Evolutionary conservation across 1,139 yeast species (phyloP).

Genomic region (Yamadazyma triangularis): DNA sequence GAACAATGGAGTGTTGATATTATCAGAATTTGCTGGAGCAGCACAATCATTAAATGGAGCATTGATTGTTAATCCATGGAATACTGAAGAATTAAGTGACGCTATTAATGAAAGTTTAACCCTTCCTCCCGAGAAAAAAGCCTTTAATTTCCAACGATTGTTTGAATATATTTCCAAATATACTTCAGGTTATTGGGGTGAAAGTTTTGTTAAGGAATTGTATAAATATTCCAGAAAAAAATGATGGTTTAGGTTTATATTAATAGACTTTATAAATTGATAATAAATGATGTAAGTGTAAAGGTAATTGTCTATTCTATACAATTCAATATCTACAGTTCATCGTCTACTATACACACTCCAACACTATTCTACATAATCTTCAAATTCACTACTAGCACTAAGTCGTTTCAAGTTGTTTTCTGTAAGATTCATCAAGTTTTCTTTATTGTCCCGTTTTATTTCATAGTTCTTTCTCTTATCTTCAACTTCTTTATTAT

Average conservation of each 20-base stretch:
- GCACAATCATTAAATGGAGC: constrained; percentile 96
- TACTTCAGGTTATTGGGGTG: constrained; percentile 97
- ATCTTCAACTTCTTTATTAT: constrained; percentile 10
- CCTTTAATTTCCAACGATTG: constrained; percentile 73
- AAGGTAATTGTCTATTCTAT: no score
- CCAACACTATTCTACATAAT: constrained; percentile 29
- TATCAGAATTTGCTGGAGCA: constrained; percentile 98
- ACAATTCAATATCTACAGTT: no score
- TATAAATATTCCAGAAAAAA: constrained; percentile 35
- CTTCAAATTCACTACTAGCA: constrained; percentile 16
- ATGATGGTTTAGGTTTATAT: no score
- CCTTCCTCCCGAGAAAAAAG: constrained; percentile 73
- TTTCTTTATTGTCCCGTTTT: constrained; percentile 15
- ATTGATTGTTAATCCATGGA: constrained; percentile 95
- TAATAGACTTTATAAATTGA: no score
- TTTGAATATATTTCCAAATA: constrained; percentile 86
- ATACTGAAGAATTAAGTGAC: constrained; percentile 85
- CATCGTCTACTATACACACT: no score
- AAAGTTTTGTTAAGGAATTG: constrained; percentile 86
- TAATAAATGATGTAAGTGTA: no score
- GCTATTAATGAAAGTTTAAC: constrained; percentile 87
- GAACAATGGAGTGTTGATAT: constrained; percentile 77
- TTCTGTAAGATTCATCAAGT: constrained; percentile 19
- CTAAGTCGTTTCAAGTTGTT: constrained; percentile 25
- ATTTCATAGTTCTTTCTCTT: no score